Conservation (phyloP, 352 stramenopile genomes). For the Pythium utonaiense region DNA sequence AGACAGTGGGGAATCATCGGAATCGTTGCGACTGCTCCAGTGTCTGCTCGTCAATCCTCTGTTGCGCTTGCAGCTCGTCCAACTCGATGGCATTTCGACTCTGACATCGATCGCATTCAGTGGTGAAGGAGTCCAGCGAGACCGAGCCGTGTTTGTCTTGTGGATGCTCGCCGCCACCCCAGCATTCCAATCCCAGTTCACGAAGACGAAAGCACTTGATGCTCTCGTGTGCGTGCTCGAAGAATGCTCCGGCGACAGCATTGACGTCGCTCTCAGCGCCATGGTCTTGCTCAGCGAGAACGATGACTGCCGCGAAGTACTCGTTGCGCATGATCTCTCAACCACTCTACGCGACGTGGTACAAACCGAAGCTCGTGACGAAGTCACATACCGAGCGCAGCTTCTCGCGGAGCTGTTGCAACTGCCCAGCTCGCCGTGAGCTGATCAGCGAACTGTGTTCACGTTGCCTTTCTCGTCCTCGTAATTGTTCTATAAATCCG, state of each 20-base stretch:
- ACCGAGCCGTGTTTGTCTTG: conserved; percentile 14
- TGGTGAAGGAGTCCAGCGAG: not conserved
- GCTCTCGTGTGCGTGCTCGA: conserved; percentile 7
- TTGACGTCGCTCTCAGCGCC: conserved; percentile 7
- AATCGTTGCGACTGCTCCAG: conserved; percentile 8
- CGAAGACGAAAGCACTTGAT: conserved; percentile 6
- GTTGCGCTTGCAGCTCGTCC: conserved; percentile 3
- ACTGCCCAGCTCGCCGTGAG: too few species aligned
- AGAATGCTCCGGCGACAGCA: conserved; percentile 3
- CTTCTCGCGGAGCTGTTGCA: not conserved
- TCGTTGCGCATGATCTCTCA: not conserved
- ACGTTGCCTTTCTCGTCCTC: not conserved
- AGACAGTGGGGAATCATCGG: not conserved
- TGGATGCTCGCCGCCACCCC: conserved; percentile 16
- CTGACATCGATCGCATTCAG: conserved; percentile 2
- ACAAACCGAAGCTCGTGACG: conserved; percentile 1
- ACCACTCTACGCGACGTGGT: not conserved
- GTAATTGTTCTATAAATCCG: not conserved
- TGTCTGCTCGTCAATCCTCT: conserved; percentile 3
- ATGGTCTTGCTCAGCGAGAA: conserved; percentile 11
- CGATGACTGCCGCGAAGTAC: not conserved
- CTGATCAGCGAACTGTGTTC: too few species aligned
- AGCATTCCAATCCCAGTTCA: not conserved
- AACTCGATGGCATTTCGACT: conserved; percentile 1
- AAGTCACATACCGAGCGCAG: conserved; percentile 3